Percentiles rank a stretch among this genome's conserved stretches.
Conservation (phyloP, 2,329 filamentous ascomycete genomes). For the Xylariaceae sp. region DNA sequence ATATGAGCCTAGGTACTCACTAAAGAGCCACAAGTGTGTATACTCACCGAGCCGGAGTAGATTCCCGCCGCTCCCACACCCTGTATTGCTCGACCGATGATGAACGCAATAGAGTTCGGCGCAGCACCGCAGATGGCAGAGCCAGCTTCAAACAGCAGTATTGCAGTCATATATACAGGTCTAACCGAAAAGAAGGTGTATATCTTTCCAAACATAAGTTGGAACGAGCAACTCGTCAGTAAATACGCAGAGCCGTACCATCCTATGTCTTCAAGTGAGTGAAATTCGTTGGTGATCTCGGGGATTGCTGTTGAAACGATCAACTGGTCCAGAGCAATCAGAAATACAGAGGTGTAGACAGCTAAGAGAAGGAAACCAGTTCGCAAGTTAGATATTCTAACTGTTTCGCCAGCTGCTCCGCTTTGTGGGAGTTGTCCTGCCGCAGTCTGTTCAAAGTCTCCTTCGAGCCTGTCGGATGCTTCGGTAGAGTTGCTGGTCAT, state of each 20-base stretch:
- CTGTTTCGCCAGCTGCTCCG: neutral
- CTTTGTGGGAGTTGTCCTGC: too few relatives aligned
- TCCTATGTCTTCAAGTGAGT: conserved; percentile 17
- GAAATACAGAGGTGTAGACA: conserved; percentile 36
- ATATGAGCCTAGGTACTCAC: neutral
- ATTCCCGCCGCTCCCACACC: neutral
- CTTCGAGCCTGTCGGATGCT: too few relatives aligned
- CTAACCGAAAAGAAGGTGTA: conserved; percentile 34
- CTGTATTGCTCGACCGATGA: neutral
- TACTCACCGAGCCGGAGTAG: neutral
- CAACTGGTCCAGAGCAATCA: conserved; percentile 36
- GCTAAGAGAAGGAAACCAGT: neutral
- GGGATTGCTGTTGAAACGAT: conserved; percentile 37
- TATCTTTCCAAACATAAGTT: conserved; percentile 37
- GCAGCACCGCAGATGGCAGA: neutral
- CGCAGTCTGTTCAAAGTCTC: too few relatives aligned
- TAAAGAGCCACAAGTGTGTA: neutral
- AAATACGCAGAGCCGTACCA: conserved; percentile 37
- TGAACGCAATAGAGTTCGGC: neutral
- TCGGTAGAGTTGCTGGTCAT: too few relatives aligned
- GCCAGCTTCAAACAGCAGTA: neutral
- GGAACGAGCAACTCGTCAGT: conserved; percentile 34
- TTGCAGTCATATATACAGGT: neutral
- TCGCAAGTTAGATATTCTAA: neutral
- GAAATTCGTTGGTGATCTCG: conserved; percentile 34